Evolutionary conservation across 2,329 filamentous ascomycete genomes (phyloP).

Genomic region (Talaromyces sp.): DNA sequence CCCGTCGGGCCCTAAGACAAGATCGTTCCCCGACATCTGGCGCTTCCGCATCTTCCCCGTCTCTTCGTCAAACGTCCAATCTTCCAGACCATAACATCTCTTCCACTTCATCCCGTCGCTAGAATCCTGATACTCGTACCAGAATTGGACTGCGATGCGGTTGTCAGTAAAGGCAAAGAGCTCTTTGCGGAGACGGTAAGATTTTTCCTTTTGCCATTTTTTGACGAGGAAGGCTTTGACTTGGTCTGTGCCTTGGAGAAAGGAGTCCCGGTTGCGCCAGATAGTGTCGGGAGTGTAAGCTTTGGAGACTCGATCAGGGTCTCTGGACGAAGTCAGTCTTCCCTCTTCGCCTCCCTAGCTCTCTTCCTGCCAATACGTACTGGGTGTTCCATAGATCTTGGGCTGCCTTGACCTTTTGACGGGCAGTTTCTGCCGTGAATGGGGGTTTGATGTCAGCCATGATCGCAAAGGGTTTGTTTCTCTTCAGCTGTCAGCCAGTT

Average conservation of each 20-base stretch:
- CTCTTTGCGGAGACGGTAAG: conserved; percentile 75
- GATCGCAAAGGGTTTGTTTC: not conserved
- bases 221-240: conserved; percentile 65
- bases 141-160: conserved; percentile 84
- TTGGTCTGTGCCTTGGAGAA: conserved; percentile 63
- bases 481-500: not conserved
- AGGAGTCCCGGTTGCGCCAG: conserved; percentile 73
- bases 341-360: not conserved
- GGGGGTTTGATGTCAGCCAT: conserved; percentile 57
- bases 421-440: conserved; percentile 69
- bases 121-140: conserved; percentile 75
- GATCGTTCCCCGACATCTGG: conserved; percentile 49
- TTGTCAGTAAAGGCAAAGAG: conserved; percentile 72
- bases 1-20: conserved; percentile 41
- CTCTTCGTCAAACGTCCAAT: conserved; percentile 47
- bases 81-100: conserved; percentile 72
- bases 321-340: conserved; percentile 40
- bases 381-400: conserved; percentile 79
- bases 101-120: conserved; percentile 67
- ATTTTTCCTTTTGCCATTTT: conserved; percentile 71
- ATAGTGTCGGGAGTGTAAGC: conserved; percentile 73
- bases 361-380: conserved; percentile 40
- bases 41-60: conserved; percentile 46
- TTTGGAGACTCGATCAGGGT: conserved; percentile 62
- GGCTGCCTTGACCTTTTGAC: conserved; percentile 74